Percentiles rank a stretch among this genome's conserved stretches.
phyloP scores from a whole-genome alignment of 495 filamentous ascomycete species.

The Cairneyella variabilis region DNA sequence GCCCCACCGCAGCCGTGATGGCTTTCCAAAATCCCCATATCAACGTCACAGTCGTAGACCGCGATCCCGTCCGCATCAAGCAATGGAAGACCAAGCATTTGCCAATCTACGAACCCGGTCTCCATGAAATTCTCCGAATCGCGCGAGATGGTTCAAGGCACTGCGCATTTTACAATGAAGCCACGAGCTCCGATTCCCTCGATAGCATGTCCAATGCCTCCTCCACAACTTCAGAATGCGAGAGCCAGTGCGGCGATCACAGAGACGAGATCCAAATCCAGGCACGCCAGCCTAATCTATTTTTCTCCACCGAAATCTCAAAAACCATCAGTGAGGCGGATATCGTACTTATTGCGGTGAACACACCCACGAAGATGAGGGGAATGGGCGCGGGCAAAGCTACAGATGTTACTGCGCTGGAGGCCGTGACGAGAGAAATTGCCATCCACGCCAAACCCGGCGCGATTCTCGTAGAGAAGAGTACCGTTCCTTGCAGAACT shows the following conservation, averaged over 20 bases:
- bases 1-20: slow-evolving; percentile 72
- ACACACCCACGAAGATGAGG: slow-evolving; percentile 73
- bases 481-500: slow-evolving; percentile 77
- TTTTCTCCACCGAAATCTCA: slow-evolving; percentile 66
- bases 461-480: slow-evolving; percentile 80
- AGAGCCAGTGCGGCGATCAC: slow-evolving; percentile 26
- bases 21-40: slow-evolving; percentile 68
- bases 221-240: slow-evolving; percentile 28
- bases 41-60: slow-evolving; percentile 67
- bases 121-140: slow-evolving; percentile 61
- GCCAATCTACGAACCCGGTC: slow-evolving; percentile 74
- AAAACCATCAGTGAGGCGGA: slow-evolving; percentile 62
- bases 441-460: slow-evolving; percentile 61
- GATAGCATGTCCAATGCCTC: slow-evolving; percentile 17
- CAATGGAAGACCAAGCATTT: slow-evolving; percentile 71
- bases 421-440: slow-evolving; percentile 63
- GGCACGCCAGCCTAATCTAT: slow-evolving; percentile 56
- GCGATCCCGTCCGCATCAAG: slow-evolving; percentile 58
- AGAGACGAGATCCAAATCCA: slow-evolving; percentile 33
- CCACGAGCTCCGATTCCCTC: slow-evolving; percentile 9
- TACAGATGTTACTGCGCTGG: slow-evolving; percentile 69
- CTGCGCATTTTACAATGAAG: slow-evolving; percentile 28
- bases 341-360: slow-evolving; percentile 73
- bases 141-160: slow-evolving; percentile 56
- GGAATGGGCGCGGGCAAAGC: slow-evolving; percentile 69